These are phyloP conservation scores for Parathielavia appendiculata DNA, from an alignment of 495 filamentous ascomycete genomes.

Conservation along the genomic window DNA sequence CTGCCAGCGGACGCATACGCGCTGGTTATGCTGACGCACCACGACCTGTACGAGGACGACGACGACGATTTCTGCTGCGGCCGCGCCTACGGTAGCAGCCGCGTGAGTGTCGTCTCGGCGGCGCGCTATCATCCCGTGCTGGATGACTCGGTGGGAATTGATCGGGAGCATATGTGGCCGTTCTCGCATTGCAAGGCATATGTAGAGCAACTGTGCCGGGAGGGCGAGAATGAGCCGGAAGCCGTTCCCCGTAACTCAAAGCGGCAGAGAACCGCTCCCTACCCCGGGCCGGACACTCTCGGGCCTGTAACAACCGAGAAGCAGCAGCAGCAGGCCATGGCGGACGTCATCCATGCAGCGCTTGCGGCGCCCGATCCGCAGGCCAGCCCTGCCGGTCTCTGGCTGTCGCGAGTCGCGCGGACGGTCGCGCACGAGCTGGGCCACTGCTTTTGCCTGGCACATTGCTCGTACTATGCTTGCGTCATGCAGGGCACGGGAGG, in stretches of 20 bases:
- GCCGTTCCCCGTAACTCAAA: background rate
- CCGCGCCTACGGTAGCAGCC: conserved; percentile 58
- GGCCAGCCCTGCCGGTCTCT: conserved; percentile 33
- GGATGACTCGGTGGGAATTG: conserved; percentile 42
- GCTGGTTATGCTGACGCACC: conserved; percentile 51
- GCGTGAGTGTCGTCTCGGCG: conserved; percentile 55
- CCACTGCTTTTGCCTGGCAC: conserved; percentile 60
- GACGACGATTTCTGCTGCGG: conserved; percentile 66
- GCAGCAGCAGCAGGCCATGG: conserved; percentile 8
- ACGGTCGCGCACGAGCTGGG: conserved; percentile 61
- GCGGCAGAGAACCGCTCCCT: background rate
- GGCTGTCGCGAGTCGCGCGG: conserved; percentile 53
- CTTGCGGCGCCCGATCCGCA: conserved; percentile 14
- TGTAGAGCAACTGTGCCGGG: conserved; percentile 33
- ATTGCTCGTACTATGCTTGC: conserved; percentile 66
- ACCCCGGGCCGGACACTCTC: too few relatives aligned
- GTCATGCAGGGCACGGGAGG: conserved; percentile 60
- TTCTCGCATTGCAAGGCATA: conserved; percentile 54
- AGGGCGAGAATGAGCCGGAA: background rate
- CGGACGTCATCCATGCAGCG: conserved; percentile 13
- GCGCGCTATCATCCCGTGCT: conserved; percentile 55
- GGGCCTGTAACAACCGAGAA: background rate
- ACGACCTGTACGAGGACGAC: conserved; percentile 63
- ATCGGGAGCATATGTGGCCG: conserved; percentile 57
- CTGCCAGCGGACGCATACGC: conserved; percentile 59